Conservation (phyloP, 495 filamentous ascomycete genomes). For the Margaritispora aquatica region DNA sequence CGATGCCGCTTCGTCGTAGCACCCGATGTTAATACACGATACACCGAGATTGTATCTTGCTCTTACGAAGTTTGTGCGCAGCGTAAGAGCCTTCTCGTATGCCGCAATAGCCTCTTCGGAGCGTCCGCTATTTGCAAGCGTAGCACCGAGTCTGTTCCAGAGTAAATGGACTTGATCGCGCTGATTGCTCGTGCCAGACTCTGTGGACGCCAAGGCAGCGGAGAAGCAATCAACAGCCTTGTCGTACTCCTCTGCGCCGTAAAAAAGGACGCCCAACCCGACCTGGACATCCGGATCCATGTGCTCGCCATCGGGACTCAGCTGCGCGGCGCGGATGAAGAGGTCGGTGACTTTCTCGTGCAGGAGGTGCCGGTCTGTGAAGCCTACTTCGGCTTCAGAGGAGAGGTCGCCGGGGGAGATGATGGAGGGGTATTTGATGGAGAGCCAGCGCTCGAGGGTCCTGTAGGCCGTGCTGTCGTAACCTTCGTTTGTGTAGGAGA, state of each 20-base stretch:
- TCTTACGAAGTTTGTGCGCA: constrained; percentile 92
- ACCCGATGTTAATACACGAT: constrained; percentile 95
- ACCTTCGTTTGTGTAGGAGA: constrained; percentile 98
- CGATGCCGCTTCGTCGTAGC: constrained; percentile 84
- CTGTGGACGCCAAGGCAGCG: constrained; percentile 74
- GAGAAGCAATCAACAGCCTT: constrained; percentile 99
- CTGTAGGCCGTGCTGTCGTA: constrained; percentile 96
- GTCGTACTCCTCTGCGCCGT: constrained; percentile 94
- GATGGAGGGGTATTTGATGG: constrained; percentile 81
- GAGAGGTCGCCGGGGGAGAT: constrained; percentile 62
- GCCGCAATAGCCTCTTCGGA: constrained; percentile 94
- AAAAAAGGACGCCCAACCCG: constrained; percentile 94
- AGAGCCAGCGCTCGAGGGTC: constrained; percentile 93
- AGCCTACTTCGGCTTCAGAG: constrained; percentile 69
- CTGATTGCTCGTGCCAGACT: constrained; percentile 70
- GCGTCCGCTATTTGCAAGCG: constrained; percentile 87
- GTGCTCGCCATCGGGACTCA: constrained; percentile 64
- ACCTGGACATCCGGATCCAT: constrained; percentile 99
- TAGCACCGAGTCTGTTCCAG: constrained; percentile 97
- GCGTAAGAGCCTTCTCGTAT: constrained; percentile 83
- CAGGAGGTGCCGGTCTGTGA: constrained; percentile 84
- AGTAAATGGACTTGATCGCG: constrained; percentile 79
- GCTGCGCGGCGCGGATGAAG: constrained; percentile 87
- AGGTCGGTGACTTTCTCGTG: constrained; percentile 85
- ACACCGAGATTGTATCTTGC: constrained; percentile 97